Evolutionary conservation across 2,329 filamentous ascomycete genomes (phyloP), one percentile per base, ranked within the genome.

Genomic region (Cladosporium sp.): DNA sequence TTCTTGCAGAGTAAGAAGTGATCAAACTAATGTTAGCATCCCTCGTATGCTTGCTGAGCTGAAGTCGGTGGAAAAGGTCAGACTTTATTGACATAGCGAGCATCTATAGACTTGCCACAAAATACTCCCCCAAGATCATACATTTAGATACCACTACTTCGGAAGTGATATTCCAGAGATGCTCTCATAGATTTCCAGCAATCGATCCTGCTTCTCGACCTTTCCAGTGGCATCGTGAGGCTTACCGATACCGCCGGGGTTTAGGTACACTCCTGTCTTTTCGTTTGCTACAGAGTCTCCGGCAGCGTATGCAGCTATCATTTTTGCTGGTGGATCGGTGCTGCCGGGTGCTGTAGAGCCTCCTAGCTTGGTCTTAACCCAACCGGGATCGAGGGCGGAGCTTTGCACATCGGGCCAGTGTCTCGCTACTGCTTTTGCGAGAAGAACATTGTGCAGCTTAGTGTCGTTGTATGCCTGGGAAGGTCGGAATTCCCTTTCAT

Each of bases 391-490:
- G 81, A 86, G 10, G 0, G 80, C 78, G 52, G 83, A 83, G 38
- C 80, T 81, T 68, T 81, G 75, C 0, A 84, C 80, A 8, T 79
- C 72, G 1, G 77, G 72, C 74, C 81, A 83, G 8, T 79, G 75
- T 14, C 82, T 76, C 0, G 85, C 80, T 66, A 88, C 84, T 2
- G 82, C 84, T 65, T 84, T 85, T 1, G 85, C 83, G 15, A 88
- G 78, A 74, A 88, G 78, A 36, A 85, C 76, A 67, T 85, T 81
- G 67, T 87, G 84, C 36, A 88, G 71, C 73, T 88, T 88, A 66
- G 79, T 84, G 67, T 87, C 84, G 65, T 77, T 78, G 68, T 88
- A 88, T 0, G 81, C 83, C 1, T 74, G 70, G 15, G 75, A 76
- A 5, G 75, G 72, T 52, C 73, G 71, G 60, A 74, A 83, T 62